A percentile compares a stretch with the other conserved stretches of the same genome.
phyloP scores from a whole-genome alignment of 2,329 filamentous ascomycete genomes.

The Venturiaceae sp. region DNA sequence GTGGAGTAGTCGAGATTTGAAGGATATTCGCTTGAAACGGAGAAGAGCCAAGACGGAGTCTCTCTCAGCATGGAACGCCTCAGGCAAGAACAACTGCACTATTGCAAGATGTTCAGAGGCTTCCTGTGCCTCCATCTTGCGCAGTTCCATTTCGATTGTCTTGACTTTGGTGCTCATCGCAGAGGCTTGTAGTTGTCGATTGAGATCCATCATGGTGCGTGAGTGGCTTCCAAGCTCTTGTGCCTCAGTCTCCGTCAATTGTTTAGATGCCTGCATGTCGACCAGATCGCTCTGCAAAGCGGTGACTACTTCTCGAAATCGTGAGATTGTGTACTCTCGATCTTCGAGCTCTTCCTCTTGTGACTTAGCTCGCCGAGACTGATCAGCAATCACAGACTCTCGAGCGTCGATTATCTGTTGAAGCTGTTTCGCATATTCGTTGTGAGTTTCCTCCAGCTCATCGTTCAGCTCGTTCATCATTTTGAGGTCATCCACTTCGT shows the following conservation, averaged over 20 bases:
- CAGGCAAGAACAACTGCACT: slow-evolving; percentile 79
- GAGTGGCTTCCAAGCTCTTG: slow-evolving; percentile 83
- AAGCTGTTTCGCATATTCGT: slow-evolving; percentile 88
- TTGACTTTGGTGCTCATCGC: slow-evolving; percentile 88
- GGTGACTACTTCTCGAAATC: slow-evolving; percentile 82
- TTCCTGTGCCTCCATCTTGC: slow-evolving; percentile 80
- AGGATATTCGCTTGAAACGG: slow-evolving; percentile 76
- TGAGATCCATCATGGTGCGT: slow-evolving; percentile 91
- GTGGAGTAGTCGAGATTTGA: slow-evolving; percentile 75
- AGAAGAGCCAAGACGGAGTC: slow-evolving; percentile 85
- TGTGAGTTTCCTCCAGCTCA: slow-evolving; percentile 86
- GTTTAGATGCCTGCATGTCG: slow-evolving; percentile 84
- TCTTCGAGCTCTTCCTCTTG: slow-evolving; percentile 77
- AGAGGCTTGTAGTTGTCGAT: slow-evolving; percentile 84
- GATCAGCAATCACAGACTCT: slow-evolving; percentile 75
- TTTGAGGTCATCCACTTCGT: slow-evolving; percentile 78
- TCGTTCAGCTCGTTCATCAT: slow-evolving; percentile 87
- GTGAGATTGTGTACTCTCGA: slow-evolving; percentile 78
- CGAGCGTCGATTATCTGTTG: slow-evolving; percentile 88
- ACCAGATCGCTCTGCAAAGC: slow-evolving; percentile 79
- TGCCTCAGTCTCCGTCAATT: slow-evolving; percentile 85
- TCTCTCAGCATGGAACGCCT: slow-evolving; percentile 68
- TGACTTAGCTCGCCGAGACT: slow-evolving; percentile 59
- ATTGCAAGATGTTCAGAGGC: slow-evolving; percentile 82
- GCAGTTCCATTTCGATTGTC: slow-evolving; percentile 83